Conservation (phyloP, 768 basidiomycete species). For the Hygrophorus pudorinus region DNA sequence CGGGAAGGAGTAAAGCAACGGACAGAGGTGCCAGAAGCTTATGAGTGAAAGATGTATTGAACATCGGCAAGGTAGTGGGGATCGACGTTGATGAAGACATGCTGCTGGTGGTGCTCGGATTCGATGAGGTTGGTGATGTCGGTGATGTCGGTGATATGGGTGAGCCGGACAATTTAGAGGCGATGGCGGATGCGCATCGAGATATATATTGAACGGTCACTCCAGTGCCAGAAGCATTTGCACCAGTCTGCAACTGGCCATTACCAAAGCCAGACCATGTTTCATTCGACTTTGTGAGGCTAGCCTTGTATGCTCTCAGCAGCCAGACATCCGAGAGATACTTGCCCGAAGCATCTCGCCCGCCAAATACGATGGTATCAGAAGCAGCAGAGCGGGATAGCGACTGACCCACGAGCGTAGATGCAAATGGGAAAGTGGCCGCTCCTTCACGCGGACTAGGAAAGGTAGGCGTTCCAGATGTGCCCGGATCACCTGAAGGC, state of each 20-base stretch:
- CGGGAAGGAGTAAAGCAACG: constrained; percentile 26
- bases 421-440: constrained; percentile 43
- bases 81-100: neutral
- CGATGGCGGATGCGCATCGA: constrained; percentile 42
- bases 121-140: constrained; percentile 1
- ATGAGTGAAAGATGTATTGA: constrained; percentile 32
- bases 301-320: constrained; percentile 60
- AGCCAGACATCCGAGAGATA: constrained; percentile 74
- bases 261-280: constrained; percentile 58
- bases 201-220: constrained; percentile 52
- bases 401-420: constrained; percentile 44
- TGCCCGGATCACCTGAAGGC: constrained; percentile 66
- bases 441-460: constrained; percentile 69
- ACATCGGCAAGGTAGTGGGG: constrained; percentile 7
- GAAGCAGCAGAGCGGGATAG: constrained; percentile 31
- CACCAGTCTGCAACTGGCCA: constrained; percentile 52
- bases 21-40: constrained; percentile 38
- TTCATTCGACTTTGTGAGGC: constrained; percentile 41
- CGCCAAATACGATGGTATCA: constrained; percentile 72
- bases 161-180: constrained; percentile 12
- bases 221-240: constrained; percentile 57
- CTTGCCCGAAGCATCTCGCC: constrained; percentile 53
- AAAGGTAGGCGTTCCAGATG: constrained; percentile 35
- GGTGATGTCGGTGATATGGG: constrained; percentile 10
- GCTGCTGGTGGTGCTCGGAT: constrained; percentile 2